Base-by-base conservation (phyloP, 106 monocot genomes). In the Dioscorea dumetorum region DNA sequence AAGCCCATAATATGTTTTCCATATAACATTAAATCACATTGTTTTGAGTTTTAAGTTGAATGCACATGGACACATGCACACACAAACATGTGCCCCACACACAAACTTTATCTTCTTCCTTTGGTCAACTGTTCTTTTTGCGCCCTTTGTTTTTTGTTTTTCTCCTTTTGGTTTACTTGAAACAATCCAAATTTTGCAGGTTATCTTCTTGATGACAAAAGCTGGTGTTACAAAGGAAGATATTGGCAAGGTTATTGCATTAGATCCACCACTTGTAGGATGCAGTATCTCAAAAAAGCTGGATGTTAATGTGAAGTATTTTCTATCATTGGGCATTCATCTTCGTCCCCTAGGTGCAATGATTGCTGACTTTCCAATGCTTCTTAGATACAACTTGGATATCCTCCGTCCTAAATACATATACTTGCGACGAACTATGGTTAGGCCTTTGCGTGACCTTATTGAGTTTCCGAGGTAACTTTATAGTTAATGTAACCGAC, bases 281-380 rank as follows among this genome's bases (percentile, higher is more conserved):
- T 99, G 92, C 79, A 86, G 87, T 68, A 90, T 99, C 21, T 62
- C 72, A 31, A 72, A 82, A 48, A 99, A 99, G 72, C 75, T 99
- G 63, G 97, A 99, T 19, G 70, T 90, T 48, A 89, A 79, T 70
- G 97, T 99, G 34, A 90, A 87, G 58, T 99, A 92, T 73, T 99
- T 92, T 50, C 58, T 92, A 22, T 99, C 97, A 24, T 75, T 99
- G 83, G 97, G 97, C 5, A 92, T 92, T 61, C 82, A 68, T 59
- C 74, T 70, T n/a, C 67, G 41, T 16, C 67, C 61, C 8, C 66
- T 99, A 28, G 97, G 97, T 31, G 81, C 83, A 76, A 99, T 99
- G 97, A 74, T 99, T 67, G 76, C 97, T 2, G 92, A 99, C 62
- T 99, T 99, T 66, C 97, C 97, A 49, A 99, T 92, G 92, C 73